Percentiles rank a stretch among this genome's conserved stretches.
Evolutionary conservation across 768 basidiomycete genomes (phyloP).

Genomic region (Brasilioporus rufonigricans): DNA sequence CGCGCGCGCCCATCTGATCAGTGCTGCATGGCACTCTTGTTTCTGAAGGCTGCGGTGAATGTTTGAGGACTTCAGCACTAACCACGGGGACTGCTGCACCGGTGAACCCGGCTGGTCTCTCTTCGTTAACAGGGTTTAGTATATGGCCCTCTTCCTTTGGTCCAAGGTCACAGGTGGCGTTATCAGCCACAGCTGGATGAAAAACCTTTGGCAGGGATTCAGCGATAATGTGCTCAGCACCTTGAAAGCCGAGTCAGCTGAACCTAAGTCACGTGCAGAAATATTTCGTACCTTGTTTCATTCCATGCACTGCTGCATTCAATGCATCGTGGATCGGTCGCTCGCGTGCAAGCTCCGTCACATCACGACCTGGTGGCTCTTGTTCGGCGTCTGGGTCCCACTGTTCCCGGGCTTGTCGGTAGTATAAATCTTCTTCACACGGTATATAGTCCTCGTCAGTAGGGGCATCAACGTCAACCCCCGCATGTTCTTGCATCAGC

Average conservation of each 20-base stretch:
- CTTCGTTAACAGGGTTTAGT: constrained; percentile 50
- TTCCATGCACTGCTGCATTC: constrained; percentile 37
- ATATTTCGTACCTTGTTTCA: constrained; percentile 49
- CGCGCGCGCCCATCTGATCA: constrained; percentile 24
- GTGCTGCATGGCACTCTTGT: constrained; percentile 24
- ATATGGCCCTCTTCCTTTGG: constrained; percentile 36
- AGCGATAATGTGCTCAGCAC: no score
- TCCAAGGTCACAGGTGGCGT: not conserved
- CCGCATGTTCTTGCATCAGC: constrained; percentile 95
- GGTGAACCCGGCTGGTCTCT: constrained; percentile 54
- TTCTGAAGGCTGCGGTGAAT: constrained; percentile 37
- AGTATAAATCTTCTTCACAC: constrained; percentile 45
- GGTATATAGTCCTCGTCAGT: constrained; percentile 70
- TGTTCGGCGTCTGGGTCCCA: constrained; percentile 82
- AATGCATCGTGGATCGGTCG: constrained; percentile 34
- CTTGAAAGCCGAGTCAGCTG: constrained; percentile 25
- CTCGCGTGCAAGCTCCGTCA: constrained; percentile 42
- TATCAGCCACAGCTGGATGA: constrained; percentile 31
- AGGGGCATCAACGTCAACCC: constrained; percentile 89
- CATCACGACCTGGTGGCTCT: constrained; percentile 40
- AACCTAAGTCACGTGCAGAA: not conserved
- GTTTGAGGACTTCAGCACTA: constrained; percentile 63
- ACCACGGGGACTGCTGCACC: constrained; percentile 64
- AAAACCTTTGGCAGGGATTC: constrained; percentile 37
- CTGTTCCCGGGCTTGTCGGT: constrained; percentile 48